Evolutionary conservation across 768 basidiomycete species (phyloP).

Genomic region (Rhizopogon vesiculosus): DNA sequence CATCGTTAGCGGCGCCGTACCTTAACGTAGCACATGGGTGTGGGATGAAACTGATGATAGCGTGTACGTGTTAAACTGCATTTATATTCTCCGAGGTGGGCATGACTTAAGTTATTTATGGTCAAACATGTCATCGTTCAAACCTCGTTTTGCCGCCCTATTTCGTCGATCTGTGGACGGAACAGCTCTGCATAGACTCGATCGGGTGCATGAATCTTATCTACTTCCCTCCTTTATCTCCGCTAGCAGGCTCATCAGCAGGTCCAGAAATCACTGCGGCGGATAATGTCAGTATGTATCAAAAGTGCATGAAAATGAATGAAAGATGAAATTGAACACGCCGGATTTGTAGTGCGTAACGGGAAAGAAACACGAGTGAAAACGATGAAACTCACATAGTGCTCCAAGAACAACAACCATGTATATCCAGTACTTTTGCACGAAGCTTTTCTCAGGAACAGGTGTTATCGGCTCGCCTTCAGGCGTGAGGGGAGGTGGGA

Average conservation of each 20-base stretch:
- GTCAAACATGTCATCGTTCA: no score
- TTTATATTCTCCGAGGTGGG: background rate
- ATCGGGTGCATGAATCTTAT: background rate
- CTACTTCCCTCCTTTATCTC: constrained; percentile 22
- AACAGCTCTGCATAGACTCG: no score
- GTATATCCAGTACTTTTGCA: constrained; percentile 93
- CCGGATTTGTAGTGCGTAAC: background rate
- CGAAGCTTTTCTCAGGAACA: constrained; percentile 66
- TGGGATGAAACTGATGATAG: background rate
- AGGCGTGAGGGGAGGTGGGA: constrained; percentile 61
- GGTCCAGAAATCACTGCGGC: constrained; percentile 25
- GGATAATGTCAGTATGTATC: background rate
- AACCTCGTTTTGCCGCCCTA: no score
- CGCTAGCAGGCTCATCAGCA: constrained; percentile 16
- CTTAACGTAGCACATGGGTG: background rate
- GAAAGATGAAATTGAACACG: background rate
- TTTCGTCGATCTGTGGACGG: no score
- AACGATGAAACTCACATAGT: constrained; percentile 41
- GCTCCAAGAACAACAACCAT: constrained; percentile 55
- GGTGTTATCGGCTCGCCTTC: constrained; percentile 62
- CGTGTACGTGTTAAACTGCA: background rate
- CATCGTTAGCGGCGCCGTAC: no score
- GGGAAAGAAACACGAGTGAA: background rate
- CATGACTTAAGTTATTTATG: no score
- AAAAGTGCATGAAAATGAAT: background rate